Base-by-base conservation (phyloP, 495 filamentous ascomycete genomes). In the Hypoxylon crocopeplum region DNA sequence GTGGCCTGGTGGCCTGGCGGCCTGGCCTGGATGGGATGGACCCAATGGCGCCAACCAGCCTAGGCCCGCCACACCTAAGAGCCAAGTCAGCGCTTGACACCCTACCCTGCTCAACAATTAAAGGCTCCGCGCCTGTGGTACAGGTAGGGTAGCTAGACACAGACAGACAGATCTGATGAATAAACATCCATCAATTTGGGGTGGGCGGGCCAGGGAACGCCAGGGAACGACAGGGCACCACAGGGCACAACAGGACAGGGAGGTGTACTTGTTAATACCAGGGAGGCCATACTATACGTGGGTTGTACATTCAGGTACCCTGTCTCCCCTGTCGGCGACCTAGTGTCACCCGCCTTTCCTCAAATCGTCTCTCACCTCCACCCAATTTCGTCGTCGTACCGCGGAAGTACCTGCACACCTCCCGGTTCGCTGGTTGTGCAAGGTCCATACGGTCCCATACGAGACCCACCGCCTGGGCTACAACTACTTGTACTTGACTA, bases 271-370 rank as follows among this genome's bases (percentile, higher is more conserved):
- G 27, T 47, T 32, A 27, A 2, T 37, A 46, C 40, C 49, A 60
- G 57, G 57, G 57, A 22, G 41, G n/a, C 13, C 24, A 36, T 19
- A 7, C 8, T 48, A 45, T 20, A 17, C 17, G 36, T n/a, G 8
- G 21, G 8, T 48, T 48, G 54, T 64, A 64, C 60, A 49, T 54
- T 16, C 24, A 64, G 44, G 60, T 64, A 64, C 60, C 60, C 60
- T 66, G 56, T 62, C 62, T 64, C 58, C 60, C 60, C 60, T 66
- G 56, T 66, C 62, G 62, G 39, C 62, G 62, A 66, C 62, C 62
- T 27, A 66, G 62, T 66, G 62, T 62, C 57, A 66, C 56, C 62
- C 58, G 62, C 51, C 61, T 55, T 51, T 59, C 27, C 19, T 62
- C 61, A 46, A 51, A 59, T 59, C 56, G 56, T 60, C 62, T 56